These are phyloP conservation scores for Candida tetrigidarum DNA, from an alignment of 1,139 yeast genomes.

Conservation along the genomic window DNA sequence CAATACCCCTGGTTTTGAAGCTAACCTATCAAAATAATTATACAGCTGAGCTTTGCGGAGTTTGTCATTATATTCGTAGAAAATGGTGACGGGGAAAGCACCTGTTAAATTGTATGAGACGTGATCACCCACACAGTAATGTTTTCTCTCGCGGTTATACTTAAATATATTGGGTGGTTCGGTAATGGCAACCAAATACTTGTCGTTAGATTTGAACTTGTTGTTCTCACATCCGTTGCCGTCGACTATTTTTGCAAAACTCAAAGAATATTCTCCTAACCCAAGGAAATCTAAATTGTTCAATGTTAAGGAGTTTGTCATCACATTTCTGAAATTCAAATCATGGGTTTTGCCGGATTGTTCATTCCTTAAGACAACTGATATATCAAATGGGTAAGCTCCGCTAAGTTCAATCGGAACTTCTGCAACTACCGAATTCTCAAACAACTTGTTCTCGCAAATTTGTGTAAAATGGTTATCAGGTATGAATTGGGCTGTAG, in stretches of 20 bases:
- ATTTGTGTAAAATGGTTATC: constrained; percentile 53
- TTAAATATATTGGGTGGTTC: constrained; percentile 72
- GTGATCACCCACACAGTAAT: constrained; percentile 92
- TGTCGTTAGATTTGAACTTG: constrained; percentile 39
- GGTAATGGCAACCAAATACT: constrained; percentile 58
- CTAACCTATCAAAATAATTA: constrained; percentile 64
- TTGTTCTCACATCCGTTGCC: constrained; percentile 67
- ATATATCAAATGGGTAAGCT: constrained; percentile 62
- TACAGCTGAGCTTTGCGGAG: constrained; percentile 63
- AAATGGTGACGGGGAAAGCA: constrained; percentile 74
- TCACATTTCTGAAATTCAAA: constrained; percentile 20
- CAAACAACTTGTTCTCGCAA: constrained; percentile 57
- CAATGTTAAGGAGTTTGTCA: constrained; percentile 21
- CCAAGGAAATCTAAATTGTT: constrained; percentile 16
- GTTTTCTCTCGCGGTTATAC: constrained; percentile 38
- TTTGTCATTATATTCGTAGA: constrained; percentile 71
- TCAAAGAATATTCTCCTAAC: constrained; percentile 60
- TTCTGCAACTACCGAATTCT: constrained; percentile 33
- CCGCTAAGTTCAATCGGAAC: constrained; percentile 64
- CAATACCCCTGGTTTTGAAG: constrained; percentile 79
- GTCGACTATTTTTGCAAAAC: constrained; percentile 63
- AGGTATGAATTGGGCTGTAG: constrained; percentile 55
- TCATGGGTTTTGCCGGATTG: constrained; percentile 21
- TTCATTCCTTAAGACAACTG: constrained; percentile 54
- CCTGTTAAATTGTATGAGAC: constrained; percentile 79